phyloP scores from a whole-genome alignment of 2,329 filamentous ascomycete genomes.

The Cephalotrichum gorgonifer region DNA sequence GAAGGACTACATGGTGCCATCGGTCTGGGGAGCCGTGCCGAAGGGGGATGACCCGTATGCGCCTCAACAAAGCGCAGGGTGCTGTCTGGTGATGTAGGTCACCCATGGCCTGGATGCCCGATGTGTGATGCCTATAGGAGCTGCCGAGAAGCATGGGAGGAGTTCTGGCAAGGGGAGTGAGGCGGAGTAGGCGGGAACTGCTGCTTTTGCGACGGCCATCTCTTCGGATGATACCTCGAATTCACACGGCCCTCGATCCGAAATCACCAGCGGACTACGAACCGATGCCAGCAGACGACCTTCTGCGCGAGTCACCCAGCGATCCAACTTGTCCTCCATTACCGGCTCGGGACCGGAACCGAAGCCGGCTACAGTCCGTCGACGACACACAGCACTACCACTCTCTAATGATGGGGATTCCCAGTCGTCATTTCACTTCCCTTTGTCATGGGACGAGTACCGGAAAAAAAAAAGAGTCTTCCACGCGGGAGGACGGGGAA shows the following conservation, averaged over 20 bases:
- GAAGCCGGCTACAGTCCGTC: not conserved
- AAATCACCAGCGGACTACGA: not conserved
- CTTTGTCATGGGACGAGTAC: not conserved
- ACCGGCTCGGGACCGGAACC: not conserved
- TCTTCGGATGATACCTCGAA: not conserved
- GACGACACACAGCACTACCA: not conserved
- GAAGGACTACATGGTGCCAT: conserved; percentile 97
- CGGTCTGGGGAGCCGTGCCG: conserved; percentile 89
- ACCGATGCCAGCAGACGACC: not conserved
- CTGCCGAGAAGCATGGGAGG: not conserved
- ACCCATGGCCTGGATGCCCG: conserved; percentile 4
- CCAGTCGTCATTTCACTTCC: not conserved
- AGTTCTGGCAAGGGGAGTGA: not conserved
- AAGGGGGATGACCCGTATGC: conserved; percentile 98
- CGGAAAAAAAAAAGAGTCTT: not conserved
- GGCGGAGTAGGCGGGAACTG: not conserved
- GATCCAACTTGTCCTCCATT: not conserved
- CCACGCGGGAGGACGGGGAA: not conserved
- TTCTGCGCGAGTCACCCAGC: no score
- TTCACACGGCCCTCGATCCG: not conserved
- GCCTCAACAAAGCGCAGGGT: conserved; percentile 83
- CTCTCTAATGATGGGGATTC: not conserved
- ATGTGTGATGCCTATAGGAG: not conserved
- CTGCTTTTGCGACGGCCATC: not conserved
- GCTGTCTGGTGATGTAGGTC: conserved; percentile 85